A percentile compares a stretch with the other conserved stretches of the same genome.
These are phyloP conservation scores for Kazachstania psychrophila DNA, from an alignment of 805 yeast genomes.

Conservation along the genomic window DNA sequence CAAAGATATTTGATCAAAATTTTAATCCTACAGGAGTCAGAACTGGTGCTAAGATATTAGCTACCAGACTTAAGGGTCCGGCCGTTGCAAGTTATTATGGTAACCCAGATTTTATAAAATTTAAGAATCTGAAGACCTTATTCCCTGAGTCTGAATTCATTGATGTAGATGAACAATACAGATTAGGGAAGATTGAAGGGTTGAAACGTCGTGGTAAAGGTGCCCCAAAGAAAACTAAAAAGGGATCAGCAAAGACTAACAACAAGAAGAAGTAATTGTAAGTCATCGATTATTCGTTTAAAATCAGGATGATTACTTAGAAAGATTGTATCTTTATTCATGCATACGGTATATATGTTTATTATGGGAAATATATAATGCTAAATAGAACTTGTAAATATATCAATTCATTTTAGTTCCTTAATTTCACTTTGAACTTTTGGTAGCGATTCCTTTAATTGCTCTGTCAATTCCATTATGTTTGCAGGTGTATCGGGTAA, in stretches of 20 bases:
- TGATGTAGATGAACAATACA: conserved; percentile 61
- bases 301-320: conserved; percentile 1
- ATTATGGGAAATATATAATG: not conserved
- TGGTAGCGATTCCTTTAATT: conserved; percentile 4
- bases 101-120: conserved; percentile 56
- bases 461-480: conserved; percentile 8
- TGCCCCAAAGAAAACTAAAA: conserved; percentile 69
- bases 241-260: conserved; percentile 32
- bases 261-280: conserved; percentile 28
- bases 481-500: conserved; percentile 36
- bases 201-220: conserved; percentile 84
- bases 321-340: not conserved
- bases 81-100: conserved; percentile 66
- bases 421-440: not conserved
- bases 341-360: not conserved
- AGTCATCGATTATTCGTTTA: not conserved
- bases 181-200: conserved; percentile 52
- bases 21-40: conserved; percentile 59
- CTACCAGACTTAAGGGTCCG: conserved; percentile 64
- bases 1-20: conserved; percentile 58
- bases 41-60: conserved; percentile 64
- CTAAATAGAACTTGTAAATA: not conserved
- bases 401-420: not conserved
- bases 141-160: conserved; percentile 42
- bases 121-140: conserved; percentile 47